Base-by-base conservation (phyloP, 1,139 yeast genomes). In the Saccharomyces hybrid region DNA sequence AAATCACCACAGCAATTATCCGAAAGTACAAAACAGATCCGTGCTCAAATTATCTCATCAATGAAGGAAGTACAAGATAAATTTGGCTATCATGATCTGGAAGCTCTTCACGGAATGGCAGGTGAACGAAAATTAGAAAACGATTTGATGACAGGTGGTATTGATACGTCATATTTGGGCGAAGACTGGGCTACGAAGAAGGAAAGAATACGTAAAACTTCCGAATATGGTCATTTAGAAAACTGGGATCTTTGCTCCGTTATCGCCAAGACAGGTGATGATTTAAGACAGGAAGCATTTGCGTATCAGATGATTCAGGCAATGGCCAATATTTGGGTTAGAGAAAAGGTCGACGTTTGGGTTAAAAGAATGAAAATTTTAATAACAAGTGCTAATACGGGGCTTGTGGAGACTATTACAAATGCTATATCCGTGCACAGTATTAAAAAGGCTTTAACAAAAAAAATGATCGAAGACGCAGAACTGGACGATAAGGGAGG, bases 191-290 rank as follows among this genome's bases (percentile, higher is more conserved):
- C 77, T 31, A 76, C 86, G 0, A 89, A 91, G 63, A 86, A 84
- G 63, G 85, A 81, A 57, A 76, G 98, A 60, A 91, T 93, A 44
- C 77, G 95, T 56, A 80, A 78, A 54, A 77, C 86, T 4, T 88
- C 96, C 55, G 81, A 82, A 5, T 90, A 77, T 67, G 99, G 99
- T 0, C 95, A 90, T 66, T 70, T 86, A 31, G 86, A 84, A 34
- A 88, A 89, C 68, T 93, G 99, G 99, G 98, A 93, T 57, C 70
- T 93, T 42, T 89, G 93, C 62, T 90, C 97, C 0, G 97, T 91
- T 3, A 93, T 93, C 67, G 97, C 93, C 7, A 93, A 93, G 66
- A 91, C 96, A 50, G 99, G 99, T 31, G 93, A 88, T 64, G 99
- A 93, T 70, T 71, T 93, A 52, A 88, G 97, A 23, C 99, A 93